phyloP scores from a whole-genome alignment of 2,329 filamentous ascomycete genomes.

The Fusarium abutilonis region DNA sequence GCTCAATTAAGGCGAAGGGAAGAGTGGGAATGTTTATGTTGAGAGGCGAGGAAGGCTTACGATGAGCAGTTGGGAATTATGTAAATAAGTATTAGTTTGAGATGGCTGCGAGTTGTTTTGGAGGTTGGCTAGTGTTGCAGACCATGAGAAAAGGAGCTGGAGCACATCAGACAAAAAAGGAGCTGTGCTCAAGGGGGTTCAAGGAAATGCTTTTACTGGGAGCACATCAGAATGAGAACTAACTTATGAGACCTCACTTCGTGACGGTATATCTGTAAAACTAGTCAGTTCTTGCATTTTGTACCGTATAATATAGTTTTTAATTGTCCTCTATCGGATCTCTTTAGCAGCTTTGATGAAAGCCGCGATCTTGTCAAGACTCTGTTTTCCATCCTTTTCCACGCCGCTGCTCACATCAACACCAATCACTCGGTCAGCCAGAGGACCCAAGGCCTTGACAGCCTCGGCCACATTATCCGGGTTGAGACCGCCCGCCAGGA shows the following conservation, averaged over 20 bases:
- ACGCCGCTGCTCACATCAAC: slow-evolving; percentile 97
- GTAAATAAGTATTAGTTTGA: not conserved
- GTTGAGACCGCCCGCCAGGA: slow-evolving; percentile 87
- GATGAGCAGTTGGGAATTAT: not conserved
- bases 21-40: no score
- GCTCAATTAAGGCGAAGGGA: not conserved
- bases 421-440: slow-evolving; percentile 73
- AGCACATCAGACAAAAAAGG: not conserved
- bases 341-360: slow-evolving; percentile 82
- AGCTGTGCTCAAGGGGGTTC: not conserved
- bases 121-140: slow-evolving; percentile 9
- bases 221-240: not conserved
- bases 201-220: not conserved
- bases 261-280: not conserved
- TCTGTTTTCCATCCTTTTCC: slow-evolving; percentile 83
- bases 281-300: not conserved
- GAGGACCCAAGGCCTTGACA: slow-evolving; percentile 69
- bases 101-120: slow-evolving; percentile 1
- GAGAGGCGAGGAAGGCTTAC: not conserved
- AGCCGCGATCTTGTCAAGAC: slow-evolving; percentile 78
- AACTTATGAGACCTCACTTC: not conserved
- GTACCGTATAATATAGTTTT: not conserved
- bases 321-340: slow-evolving; percentile 54
- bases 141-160: slow-evolving; percentile 9
- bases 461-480: slow-evolving; percentile 79